Base-by-base conservation (phyloP, 2,329 filamentous ascomycete species). In the Verticillium nonalfalfae region DNA sequence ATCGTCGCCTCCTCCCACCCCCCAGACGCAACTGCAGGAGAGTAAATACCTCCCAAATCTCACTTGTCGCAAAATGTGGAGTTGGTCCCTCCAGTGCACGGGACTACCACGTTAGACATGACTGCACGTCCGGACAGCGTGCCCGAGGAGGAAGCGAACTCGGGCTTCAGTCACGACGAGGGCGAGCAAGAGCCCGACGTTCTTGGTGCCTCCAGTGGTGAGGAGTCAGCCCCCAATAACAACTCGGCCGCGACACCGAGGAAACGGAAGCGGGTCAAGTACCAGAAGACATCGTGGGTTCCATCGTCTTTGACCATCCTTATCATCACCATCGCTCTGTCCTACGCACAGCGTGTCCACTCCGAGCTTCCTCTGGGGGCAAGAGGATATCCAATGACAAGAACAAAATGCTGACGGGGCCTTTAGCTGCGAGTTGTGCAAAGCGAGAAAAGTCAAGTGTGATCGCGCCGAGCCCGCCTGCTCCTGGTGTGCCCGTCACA, bases 401-500 rank as follows among this genome's bases (percentile, higher is more conserved):
- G 18, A 31, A 52, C 18, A 52, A 26, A 2, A 14, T 4, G 45
- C 54, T 56, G 33, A 56, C 54, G 7, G 31, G 34, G 34, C 14
- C 21, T 38, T 14, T 64, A 78, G 76, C 62, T 78, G 76, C 66
- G 76, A 79, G 67, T 70, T 78, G 56, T 79, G 76, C 71, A 79
- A 79, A 68, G 75, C 75, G 33, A 73, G 76, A 56, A 79, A 79
- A 66, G 76, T 79, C 33, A 78, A 78, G 65, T 79, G 76, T 67
- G 81, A 85, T 68, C 80, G 82, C 61, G 76, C 77, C 38, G 82
- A 85, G 67, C 83, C 83, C 1, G 81, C 81, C n/a, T 90, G 88
- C 73, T 87, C 87, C 26, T 90, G 88, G 88, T 91, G 88, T 71
- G 75, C 84, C 58, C 84, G 87, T 58, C 89, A 90, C 72, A 82